phyloP scores from a whole-genome alignment of 176 grass and related monocot genomes.

The Typha latifolia region DNA sequence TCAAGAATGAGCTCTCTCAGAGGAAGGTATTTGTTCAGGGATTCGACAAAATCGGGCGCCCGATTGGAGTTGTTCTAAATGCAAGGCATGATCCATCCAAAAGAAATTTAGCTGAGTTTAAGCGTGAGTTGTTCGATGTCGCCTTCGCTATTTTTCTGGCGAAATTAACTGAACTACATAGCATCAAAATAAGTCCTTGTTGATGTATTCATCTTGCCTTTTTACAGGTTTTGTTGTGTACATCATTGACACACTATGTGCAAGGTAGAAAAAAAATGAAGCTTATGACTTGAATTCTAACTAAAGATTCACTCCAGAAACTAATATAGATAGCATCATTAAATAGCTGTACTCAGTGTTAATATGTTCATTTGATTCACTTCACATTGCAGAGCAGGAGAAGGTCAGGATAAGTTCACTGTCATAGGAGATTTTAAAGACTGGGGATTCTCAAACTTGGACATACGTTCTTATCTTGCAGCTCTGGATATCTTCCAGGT shows the following conservation, averaged over 20 bases:
- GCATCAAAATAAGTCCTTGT: not conserved
- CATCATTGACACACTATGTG: constrained; percentile 24
- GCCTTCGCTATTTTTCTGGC: no score
- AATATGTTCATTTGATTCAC: not conserved
- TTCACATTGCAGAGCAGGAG: constrained; percentile 17
- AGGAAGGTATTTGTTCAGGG: constrained; percentile 25
- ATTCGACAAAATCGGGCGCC: constrained; percentile 20
- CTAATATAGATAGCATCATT: not conserved
- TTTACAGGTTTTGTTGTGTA: constrained; percentile 33
- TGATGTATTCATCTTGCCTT: not conserved
- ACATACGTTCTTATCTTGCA: constrained; percentile 24
- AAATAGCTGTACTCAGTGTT: not conserved
- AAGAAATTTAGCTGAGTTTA: constrained; percentile 23
- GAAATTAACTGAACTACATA: not conserved
- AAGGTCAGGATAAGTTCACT: constrained; percentile 29
- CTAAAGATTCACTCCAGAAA: not conserved
- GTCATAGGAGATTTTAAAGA: constrained; percentile 29
- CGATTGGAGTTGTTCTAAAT: constrained; percentile 14
- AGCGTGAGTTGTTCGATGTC: constrained; percentile 10
- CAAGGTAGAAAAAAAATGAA: constrained; percentile 19
- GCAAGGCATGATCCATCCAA: constrained; percentile 22
- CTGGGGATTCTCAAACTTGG: constrained; percentile 23
- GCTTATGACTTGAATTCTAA: not conserved
- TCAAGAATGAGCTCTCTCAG: constrained; percentile 28
- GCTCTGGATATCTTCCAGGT: constrained; percentile 31